Base-by-base conservation (phyloP, 305 asterid species). In the Fraxinus nigra region DNA sequence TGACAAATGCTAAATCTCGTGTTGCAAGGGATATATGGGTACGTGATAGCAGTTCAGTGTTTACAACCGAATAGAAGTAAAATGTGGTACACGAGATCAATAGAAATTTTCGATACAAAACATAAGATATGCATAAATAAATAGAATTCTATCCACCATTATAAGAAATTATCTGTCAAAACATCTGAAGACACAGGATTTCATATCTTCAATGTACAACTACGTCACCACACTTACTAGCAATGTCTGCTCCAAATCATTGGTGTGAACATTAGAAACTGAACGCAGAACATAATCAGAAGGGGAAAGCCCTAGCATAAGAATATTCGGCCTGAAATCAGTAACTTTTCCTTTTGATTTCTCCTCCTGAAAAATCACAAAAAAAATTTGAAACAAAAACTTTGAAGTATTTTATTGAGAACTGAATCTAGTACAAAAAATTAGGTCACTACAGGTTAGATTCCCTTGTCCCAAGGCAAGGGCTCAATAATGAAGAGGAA, bases 241-340 rank as follows among this genome's bases (percentile, higher is more conserved):
- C 54, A 95, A 86, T 14, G 97, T 92, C 86, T 93, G 98, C 88
- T 95, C 98, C 92, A 94, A 85, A 88, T 95, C 99, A 79, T 94
- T 94, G 6, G 99, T 91, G 81, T 82, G 93, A 85, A 95, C 95
- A 81, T 80, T 89, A 70, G 96, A 90, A 80, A 95, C 86, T 72
- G 97, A 90, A 72, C 92, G 93, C 81, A 92, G 87, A 85, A 93
- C 92, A 81, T 78, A 92, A 75, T 91, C 93, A 67, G 97, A 89
- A 77, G 97, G 96, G 85, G 99, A 90, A 84, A 81, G 93, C 67
- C 95, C 97, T 67, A 89, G 92, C 97, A 95, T 87, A 80, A 95
- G 89, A 84, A 91, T 85, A 87, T 92, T 93, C 72, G 95, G 92
- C 87, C 83, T 87, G 81, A 92, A 93, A 82, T 85, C 92, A 77